Evolutionary conservation across 2,329 filamentous ascomycete genomes (phyloP).

Genomic region (Westerdykella ornata): DNA sequence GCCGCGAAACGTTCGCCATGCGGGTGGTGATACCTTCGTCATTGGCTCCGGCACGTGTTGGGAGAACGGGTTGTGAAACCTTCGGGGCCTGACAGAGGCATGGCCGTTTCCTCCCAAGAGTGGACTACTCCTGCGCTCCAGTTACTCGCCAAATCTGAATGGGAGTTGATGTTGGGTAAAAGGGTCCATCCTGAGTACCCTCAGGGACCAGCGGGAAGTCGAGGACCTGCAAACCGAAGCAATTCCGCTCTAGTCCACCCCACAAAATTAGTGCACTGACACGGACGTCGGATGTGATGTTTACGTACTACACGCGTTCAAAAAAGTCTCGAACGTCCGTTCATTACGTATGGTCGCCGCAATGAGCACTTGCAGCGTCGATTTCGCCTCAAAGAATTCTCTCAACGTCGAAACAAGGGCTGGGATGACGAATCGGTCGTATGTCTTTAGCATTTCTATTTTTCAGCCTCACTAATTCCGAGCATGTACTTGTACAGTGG

Average conservation of each 20-base stretch:
- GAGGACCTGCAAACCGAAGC: constrained; percentile 30
- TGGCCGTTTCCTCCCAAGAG: constrained; percentile 14
- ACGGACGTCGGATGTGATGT: constrained; percentile 22
- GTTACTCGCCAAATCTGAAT: constrained; percentile 52
- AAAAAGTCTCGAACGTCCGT: constrained; percentile 60
- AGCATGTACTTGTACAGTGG: not conserved
- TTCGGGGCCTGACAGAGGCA: constrained; percentile 15
- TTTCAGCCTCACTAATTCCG: not conserved
- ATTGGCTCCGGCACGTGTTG: constrained; percentile 19
- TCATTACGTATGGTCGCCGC: constrained; percentile 65
- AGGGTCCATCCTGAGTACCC: constrained; percentile 53
- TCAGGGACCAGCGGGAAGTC: constrained; percentile 28
- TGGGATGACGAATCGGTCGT: constrained; percentile 59
- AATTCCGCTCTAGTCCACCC: constrained; percentile 35
- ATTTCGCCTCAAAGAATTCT: constrained; percentile 54
- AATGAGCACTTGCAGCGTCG: constrained; percentile 55
- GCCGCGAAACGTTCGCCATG: too few species aligned
- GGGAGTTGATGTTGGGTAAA: constrained; percentile 55
- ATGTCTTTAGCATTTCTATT: constrained; percentile 49
- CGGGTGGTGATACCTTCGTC: constrained; percentile 3
- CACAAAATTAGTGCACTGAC: constrained; percentile 31
- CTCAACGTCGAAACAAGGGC: constrained; percentile 58
- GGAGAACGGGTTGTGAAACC: constrained; percentile 6
- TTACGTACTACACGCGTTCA: constrained; percentile 50
- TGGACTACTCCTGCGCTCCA: constrained; percentile 10